These are phyloP conservation scores for Puccinia sorghi DNA, from an alignment of 1,284 basidiomycete genomes.

Conservation along the genomic window DNA sequence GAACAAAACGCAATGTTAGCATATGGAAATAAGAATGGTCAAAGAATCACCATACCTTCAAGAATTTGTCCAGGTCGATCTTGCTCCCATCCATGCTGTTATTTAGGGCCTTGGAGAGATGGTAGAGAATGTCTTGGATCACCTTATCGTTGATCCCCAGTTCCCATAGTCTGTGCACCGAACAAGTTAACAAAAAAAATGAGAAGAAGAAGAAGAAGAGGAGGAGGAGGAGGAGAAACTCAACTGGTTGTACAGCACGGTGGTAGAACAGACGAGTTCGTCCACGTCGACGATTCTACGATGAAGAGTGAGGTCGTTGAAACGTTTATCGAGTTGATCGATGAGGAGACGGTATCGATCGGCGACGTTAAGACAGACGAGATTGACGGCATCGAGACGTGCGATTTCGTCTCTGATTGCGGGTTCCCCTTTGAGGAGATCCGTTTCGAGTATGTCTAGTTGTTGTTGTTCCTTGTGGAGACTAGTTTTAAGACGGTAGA, in stretches of 20 bases:
- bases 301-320: constrained; percentile 70
- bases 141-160: constrained; percentile 98
- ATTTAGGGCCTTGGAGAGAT: constrained; percentile 81
- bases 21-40: neutral
- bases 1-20: too few species aligned
- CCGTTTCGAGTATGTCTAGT: constrained; percentile 74
- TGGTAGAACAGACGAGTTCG: constrained; percentile 90
- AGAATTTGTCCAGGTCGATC: constrained; percentile 86
- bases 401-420: constrained; percentile 94
- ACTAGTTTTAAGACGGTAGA: constrained; percentile 68
- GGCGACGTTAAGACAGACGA: constrained; percentile 80
- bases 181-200: constrained; percentile 25
- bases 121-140: constrained; percentile 96
- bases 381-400: constrained; percentile 87
- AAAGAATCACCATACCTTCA: constrained; percentile 75
- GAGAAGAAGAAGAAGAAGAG: neutral
- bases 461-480: constrained; percentile 72
- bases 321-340: constrained; percentile 67
- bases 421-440: constrained; percentile 83
- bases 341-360: constrained; percentile 69
- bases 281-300: constrained; percentile 77
- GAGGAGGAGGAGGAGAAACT: constrained; percentile 58
- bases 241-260: constrained; percentile 92
- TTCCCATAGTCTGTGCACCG: constrained; percentile 72
- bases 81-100: constrained; percentile 67